Base-by-base conservation (phyloP, 1,284 basidiomycete species). In the Ustilago curta region DNA sequence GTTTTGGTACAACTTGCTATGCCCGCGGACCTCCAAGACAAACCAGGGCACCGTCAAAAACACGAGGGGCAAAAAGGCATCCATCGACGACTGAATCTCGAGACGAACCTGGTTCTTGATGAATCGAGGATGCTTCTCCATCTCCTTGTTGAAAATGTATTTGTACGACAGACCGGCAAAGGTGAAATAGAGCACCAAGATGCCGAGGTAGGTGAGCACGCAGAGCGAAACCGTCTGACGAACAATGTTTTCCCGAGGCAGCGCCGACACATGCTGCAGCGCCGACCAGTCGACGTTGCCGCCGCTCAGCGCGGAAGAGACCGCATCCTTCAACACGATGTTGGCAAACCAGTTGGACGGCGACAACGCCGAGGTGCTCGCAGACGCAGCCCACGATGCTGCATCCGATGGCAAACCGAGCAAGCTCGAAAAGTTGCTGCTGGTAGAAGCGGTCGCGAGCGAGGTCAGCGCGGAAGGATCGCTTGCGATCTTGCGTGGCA, bases 81-180 rank as follows among this genome's bases (percentile, higher is more conserved):
- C 87, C 59, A 97, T 74, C 62, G 91, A 93, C 55, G 86, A 86
- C 72, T 89, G 86, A 74, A 99, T 98, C 87, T 99, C 96, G 68
- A 90, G 88, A 70, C 88, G 88, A 70, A 84, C 81, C 85, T 97
- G 95, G 81, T 93, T 90, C 83, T 93, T 92, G 57, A 97, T 88
- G 87, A 95, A 99, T 32, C 92, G 90, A 0, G 96, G 97, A 87
- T 99, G 96, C 52, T 90, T 89, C 91, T 95, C 95, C 90, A 99
- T 94, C 25, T 95, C 91, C 80, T 95, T 92, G 87, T 99, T 95
- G 89, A 97, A 99, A 68, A 99, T 89, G 86, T 89, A 91, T 60
- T 87, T 87, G 87, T 95, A 99, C 4, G 94, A 94, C 84, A 81
- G 60, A 19, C 64, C 57, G 47, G 95, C 95, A 81, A 97, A 92